These are phyloP conservation scores for Cantharellus anzutake DNA, from an alignment of 768 basidiomycete species.

Conservation along the genomic window DNA sequence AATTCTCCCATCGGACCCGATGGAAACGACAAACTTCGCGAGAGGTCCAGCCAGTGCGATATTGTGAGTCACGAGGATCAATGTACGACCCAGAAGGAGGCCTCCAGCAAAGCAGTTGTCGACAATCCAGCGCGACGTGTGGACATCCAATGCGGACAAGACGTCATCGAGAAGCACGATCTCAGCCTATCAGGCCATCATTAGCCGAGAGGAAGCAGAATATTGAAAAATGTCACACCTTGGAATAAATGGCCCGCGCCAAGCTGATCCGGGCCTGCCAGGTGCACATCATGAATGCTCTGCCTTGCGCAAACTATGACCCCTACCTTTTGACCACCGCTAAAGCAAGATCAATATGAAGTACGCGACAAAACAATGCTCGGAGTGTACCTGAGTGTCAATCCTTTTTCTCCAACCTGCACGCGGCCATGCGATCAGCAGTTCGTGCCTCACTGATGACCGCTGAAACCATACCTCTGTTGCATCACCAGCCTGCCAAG, in stretches of 20 bases:
- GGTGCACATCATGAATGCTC: too few relatives aligned
- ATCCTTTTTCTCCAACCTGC: conserved; percentile 44
- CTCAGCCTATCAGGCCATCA: conserved; percentile 15
- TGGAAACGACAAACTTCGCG: conserved; percentile 36
- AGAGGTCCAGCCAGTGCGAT: conserved; percentile 34
- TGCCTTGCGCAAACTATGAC: neutral
- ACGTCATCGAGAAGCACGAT: conserved; percentile 59
- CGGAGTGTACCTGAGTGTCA: conserved; percentile 26
- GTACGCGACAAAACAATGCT: neutral
- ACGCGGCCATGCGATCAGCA: neutral
- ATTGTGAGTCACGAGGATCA: conserved; percentile 28
- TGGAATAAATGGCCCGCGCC: conserved; percentile 39
- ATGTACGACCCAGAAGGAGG: conserved; percentile 18
- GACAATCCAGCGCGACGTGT: conserved; percentile 31
- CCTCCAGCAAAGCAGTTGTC: conserved; percentile 19
- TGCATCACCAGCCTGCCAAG: conserved; percentile 30
- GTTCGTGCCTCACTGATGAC: neutral
- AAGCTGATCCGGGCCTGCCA: conserved; percentile 29
- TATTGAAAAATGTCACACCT: conserved; percentile 11
- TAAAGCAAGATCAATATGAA: conserved; percentile 4
- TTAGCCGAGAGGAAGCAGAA: too few relatives aligned
- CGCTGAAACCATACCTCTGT: conserved; percentile 27
- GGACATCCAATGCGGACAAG: conserved; percentile 40
- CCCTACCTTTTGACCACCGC: conserved; percentile 34
- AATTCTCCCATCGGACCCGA: conserved; percentile 35